Evolutionary conservation across 192 early-diverging fungal species (phyloP).

Genomic region (Backusella tuberculispora): DNA sequence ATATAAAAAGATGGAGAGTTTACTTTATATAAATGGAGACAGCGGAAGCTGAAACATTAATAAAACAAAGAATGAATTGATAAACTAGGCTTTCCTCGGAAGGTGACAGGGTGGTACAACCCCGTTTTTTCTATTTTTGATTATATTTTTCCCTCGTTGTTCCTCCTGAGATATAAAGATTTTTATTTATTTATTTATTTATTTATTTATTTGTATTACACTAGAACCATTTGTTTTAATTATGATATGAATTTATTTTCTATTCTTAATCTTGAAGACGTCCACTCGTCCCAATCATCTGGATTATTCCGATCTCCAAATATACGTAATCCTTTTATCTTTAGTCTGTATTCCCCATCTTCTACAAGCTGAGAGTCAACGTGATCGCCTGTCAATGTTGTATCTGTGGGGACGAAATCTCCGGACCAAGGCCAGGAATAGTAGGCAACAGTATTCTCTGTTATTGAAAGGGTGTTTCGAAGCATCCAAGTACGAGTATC

Average conservation of each 20-base stretch:
- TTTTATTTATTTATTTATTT: too few relatives aligned
- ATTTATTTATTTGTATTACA: slow-evolving; percentile 15
- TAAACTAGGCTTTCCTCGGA: slow-evolving; percentile 7
- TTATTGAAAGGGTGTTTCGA: not conserved
- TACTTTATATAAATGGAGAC: not conserved
- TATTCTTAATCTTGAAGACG: slow-evolving; percentile 20
- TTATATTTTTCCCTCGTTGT: not conserved
- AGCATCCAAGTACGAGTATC: slow-evolving; percentile 19
- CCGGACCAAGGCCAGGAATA: slow-evolving; percentile 31
- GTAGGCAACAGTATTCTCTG: slow-evolving; percentile 17
- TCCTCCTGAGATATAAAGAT: not conserved
- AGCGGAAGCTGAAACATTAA: not conserved
- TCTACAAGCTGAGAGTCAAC: not conserved
- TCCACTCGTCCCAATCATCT: slow-evolving; percentile 34
- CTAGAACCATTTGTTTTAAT: slow-evolving; percentile 8
- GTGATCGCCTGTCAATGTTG: slow-evolving; percentile 14
- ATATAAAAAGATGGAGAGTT: not conserved
- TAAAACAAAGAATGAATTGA: slow-evolving; percentile 6
- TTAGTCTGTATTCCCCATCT: slow-evolving; percentile 25
- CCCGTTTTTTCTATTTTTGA: not conserved
- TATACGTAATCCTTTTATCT: slow-evolving; percentile 26
- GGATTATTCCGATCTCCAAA: slow-evolving; percentile 24
- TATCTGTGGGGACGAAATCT: slow-evolving; percentile 26
- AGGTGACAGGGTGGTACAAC: not conserved
- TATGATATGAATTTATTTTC: slow-evolving; percentile 14